Evolutionary conservation across 1,284 basidiomycete genomes (phyloP).

Genomic region (Cryptococcus jaspeensis): DNA sequence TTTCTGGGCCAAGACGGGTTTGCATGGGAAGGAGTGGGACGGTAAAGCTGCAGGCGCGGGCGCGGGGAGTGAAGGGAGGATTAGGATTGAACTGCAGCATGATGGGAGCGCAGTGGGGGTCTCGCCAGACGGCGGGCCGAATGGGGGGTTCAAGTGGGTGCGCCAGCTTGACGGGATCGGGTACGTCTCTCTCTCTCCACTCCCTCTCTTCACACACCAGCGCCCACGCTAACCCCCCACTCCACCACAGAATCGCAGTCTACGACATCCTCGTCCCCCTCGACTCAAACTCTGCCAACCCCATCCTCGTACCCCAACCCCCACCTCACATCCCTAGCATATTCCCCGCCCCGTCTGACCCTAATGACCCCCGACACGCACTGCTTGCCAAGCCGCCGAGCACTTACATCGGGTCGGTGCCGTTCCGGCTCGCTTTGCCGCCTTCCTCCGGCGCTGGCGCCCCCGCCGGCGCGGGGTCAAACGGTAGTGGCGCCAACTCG

Average conservation of each 20-base stretch:
- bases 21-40: slow-evolving; percentile 2
- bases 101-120: slow-evolving; percentile 48
- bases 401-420: slow-evolving; percentile 45
- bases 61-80: slow-evolving; percentile 26
- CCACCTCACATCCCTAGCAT: slow-evolving; percentile 40
- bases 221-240: no score
- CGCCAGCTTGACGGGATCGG: no score
- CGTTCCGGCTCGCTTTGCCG: slow-evolving; percentile 24
- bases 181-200: no score
- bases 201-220: no score
- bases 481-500: neutral
- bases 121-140: slow-evolving; percentile 37
- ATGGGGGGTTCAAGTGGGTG: slow-evolving; percentile 21
- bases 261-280: slow-evolving; percentile 49
- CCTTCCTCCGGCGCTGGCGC: slow-evolving; percentile 5
- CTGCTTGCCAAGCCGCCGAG: slow-evolving; percentile 32
- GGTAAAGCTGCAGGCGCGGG: no score
- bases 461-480: neutral
- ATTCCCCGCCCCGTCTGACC: slow-evolving; percentile 27
- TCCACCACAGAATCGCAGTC: slow-evolving; percentile 39
- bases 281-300: slow-evolving; percentile 34
- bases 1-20: slow-evolving; percentile 43
- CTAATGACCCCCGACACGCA: slow-evolving; percentile 23
- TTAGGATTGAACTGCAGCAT: slow-evolving; percentile 46
- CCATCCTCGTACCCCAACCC: slow-evolving; percentile 51